Conservation (phyloP, 768 basidiomycete genomes). For the Tephrocybe sp. region DNA sequence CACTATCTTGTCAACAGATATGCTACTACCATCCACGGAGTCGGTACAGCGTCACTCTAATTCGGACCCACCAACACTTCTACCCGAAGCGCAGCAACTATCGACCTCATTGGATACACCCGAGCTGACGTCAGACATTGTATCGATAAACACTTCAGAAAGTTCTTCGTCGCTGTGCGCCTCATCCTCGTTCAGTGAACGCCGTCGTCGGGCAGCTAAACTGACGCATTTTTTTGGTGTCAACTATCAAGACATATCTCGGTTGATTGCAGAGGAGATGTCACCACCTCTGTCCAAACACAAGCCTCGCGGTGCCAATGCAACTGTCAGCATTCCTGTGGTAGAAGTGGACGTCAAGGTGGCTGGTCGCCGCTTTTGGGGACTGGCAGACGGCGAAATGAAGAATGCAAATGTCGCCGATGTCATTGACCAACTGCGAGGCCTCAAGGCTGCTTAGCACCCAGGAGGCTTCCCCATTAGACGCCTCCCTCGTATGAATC, state of each 20-base stretch:
- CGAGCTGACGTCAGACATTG: not conserved
- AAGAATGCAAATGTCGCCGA: slow-evolving; percentile 39
- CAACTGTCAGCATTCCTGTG: not conserved
- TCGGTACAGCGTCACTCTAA: slow-evolving; percentile 14
- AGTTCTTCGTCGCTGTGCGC: not conserved
- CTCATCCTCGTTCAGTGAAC: slow-evolving; percentile 14
- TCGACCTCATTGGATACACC: slow-evolving; percentile 2
- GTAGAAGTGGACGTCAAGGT: slow-evolving; percentile 39
- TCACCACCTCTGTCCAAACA: not conserved
- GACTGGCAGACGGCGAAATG: slow-evolving; percentile 27
- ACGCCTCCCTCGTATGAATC: slow-evolving; percentile 1
- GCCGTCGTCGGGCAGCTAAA: slow-evolving; percentile 48
- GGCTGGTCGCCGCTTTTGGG: slow-evolving; percentile 40
- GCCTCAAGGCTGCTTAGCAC: slow-evolving; percentile 30
- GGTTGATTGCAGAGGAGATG: slow-evolving; percentile 17
- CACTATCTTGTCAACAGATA: slow-evolving; percentile 8
- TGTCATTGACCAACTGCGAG: slow-evolving; percentile 42
- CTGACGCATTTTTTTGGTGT: slow-evolving; percentile 59
- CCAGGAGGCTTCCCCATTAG: not conserved
- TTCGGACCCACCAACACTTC: slow-evolving; percentile 9
- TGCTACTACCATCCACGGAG: not conserved
- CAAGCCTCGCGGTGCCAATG: not conserved
- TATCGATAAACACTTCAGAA: slow-evolving; percentile 1
- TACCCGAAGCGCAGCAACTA: not conserved
- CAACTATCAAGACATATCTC: slow-evolving; percentile 41